Evolutionary conservation across 176 grass and related monocot species (phyloP).

Genomic region (Ananas comosus): DNA sequence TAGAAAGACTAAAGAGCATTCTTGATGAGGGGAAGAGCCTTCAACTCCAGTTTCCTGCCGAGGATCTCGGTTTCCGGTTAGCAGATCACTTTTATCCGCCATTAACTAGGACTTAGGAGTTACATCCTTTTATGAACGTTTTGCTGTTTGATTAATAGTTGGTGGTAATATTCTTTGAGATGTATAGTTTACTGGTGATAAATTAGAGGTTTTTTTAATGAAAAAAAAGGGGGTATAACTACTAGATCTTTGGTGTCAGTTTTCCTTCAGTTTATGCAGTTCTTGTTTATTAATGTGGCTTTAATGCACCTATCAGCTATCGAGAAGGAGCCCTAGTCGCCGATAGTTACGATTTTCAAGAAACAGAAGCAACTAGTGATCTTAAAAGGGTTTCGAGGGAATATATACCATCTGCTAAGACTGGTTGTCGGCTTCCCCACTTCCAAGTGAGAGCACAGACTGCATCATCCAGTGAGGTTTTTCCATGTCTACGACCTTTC

Average conservation of each 20-base stretch:
- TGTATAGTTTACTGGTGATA: background rate
- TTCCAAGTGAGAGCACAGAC: conserved; percentile 46
- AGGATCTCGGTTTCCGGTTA: conserved; percentile 95
- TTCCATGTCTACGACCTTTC: background rate
- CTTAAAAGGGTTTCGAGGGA: conserved; percentile 39
- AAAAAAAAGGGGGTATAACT: background rate
- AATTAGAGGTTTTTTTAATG: background rate
- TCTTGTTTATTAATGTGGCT: conserved; percentile 11
- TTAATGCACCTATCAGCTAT: conserved; percentile 41
- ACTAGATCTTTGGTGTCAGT: background rate
- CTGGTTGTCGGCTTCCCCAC: conserved; percentile 58
- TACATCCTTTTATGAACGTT: background rate
- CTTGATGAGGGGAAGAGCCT: conserved; percentile 91
- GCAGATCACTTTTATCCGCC: conserved; percentile 9
- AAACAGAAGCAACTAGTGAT: conserved; percentile 16
- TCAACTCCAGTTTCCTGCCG: conserved; percentile 88
- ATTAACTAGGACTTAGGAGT: background rate
- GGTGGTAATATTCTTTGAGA: background rate
- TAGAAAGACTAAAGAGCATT: conserved; percentile 67
- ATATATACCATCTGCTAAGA: conserved; percentile 63
- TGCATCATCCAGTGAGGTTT: conserved; percentile 45
- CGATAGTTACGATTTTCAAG: conserved; percentile 19
- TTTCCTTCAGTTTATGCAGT: background rate
- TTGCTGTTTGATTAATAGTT: background rate
- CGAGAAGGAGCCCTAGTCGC: conserved; percentile 52